Evolutionary conservation across 176 grass and related monocot species (phyloP).

Genomic region (Juncus effusus): DNA sequence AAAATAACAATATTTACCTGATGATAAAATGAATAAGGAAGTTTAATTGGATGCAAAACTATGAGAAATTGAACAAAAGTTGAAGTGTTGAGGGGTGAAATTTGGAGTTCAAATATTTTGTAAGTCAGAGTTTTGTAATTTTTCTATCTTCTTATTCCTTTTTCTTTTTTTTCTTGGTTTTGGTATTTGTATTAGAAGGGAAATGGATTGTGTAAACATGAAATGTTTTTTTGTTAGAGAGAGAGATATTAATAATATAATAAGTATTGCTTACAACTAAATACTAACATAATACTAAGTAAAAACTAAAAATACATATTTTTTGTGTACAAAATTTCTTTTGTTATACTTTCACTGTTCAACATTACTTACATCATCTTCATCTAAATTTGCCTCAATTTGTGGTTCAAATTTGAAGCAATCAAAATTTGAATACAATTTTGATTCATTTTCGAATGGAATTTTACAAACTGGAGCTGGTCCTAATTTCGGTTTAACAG

Average conservation of each 20-base stretch:
- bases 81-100: background rate
- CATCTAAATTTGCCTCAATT: background rate
- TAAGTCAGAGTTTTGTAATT: background rate
- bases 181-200: background rate
- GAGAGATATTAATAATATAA: background rate
- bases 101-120: background rate
- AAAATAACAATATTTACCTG: too few species aligned
- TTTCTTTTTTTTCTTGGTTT: background rate
- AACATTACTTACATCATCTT: constrained; percentile 5
- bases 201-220: background rate
- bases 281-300: too few species aligned
- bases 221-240: background rate
- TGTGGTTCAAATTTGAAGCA: constrained; percentile 60
- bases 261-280: too few species aligned
- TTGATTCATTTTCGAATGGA: constrained; percentile 53
- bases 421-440: constrained; percentile 61
- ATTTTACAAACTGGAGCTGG: background rate
- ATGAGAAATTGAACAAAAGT: background rate
- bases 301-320: too few species aligned
- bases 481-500: constrained; percentile 7
- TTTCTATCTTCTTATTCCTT: background rate
- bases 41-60: background rate
- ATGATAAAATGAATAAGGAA: constrained; percentile 17
- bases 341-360: constrained; percentile 7
- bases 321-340: constrained; percentile 20